These are phyloP conservation scores for Croton setiger DNA, from an alignment of 441 rosid species.

Conservation along the genomic window DNA sequence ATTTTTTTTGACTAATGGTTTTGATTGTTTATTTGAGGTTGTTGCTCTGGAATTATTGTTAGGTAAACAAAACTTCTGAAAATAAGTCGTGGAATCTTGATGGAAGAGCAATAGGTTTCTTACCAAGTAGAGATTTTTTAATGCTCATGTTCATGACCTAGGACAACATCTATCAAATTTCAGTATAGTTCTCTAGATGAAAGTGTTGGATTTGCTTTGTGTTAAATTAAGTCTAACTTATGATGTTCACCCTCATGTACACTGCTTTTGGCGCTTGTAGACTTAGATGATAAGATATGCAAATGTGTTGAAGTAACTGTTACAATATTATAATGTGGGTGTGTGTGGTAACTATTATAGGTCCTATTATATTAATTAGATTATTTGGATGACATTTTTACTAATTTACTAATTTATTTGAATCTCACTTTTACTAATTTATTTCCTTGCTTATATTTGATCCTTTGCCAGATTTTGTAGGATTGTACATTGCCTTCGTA, in stretches of 20 bases:
- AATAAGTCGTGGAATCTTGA: not conserved
- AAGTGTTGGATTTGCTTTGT: not conserved
- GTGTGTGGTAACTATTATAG: not conserved
- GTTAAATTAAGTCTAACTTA: not conserved
- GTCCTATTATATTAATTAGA: not conserved
- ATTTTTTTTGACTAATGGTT: not conserved
- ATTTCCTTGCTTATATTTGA: not conserved
- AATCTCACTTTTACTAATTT: not conserved
- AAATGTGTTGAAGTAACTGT: not conserved
- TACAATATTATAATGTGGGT: not conserved
- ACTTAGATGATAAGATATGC: not conserved
- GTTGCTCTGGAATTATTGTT: not conserved
- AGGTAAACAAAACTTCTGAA: not conserved
- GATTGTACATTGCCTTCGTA: slow-evolving; percentile 7
- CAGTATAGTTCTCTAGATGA: not conserved
- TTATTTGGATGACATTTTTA: not conserved
- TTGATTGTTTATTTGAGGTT: not conserved
- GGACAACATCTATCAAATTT: not conserved
- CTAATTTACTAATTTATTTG: not conserved
- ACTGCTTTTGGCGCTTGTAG: not conserved
- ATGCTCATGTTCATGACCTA: not conserved
- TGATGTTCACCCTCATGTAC: too few species aligned
- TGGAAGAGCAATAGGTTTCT: not conserved
- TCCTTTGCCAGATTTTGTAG: slow-evolving; percentile 18
- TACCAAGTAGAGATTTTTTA: not conserved